Base-by-base conservation (phyloP, 2,329 filamentous ascomycete species). In the Meredithiella fracta region DNA sequence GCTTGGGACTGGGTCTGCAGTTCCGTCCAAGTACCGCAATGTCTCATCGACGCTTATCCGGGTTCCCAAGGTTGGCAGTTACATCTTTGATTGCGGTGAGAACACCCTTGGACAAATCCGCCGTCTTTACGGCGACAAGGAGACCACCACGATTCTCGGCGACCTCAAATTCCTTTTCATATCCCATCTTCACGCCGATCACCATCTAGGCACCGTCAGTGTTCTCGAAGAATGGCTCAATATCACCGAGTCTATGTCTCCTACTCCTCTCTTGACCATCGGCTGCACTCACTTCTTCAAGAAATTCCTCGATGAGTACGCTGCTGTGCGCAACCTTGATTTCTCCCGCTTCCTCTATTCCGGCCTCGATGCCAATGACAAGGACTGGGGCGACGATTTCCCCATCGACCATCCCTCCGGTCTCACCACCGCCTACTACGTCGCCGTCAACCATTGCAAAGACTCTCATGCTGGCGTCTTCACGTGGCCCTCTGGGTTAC, bases 141-240 rank as follows among this genome's bases (percentile, higher is more conserved):
- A 86, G 60, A 71, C 91, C 2, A 72, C 72, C 26, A 73, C 82
- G n/a, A 74, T 95, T 11, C 72, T 98, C n/a, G 76, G 73, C 58
- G 82, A 94, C 60, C 73, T 98, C 47, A 83, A 82, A 55, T 79
- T 81, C 62, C 83, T 98, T 60, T 94, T 88, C 80, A 92, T 98
- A 68, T 94, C 87, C 67, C 92, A 98, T 69, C 73, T 94, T 60
- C 92, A 98, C 67, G 92, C 92, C 3, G 92, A 98, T 69, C 92
- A 98, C 68, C 92, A 97, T 65, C 77, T 98, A 20, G 92, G 92
- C 26, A 86, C 82, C 1, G 75, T 79, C n/a, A 78, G 82, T 4
- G 72, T 97, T n/a, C 79, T 97, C 64, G 82, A 79, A 63, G 86
- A 85, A 4, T 95, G 89, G 86, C 80, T 86, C 55, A 75, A 81